Conservation (phyloP, 202 grass and related monocot genomes). For the Schoenoplectus triqueter region DNA sequence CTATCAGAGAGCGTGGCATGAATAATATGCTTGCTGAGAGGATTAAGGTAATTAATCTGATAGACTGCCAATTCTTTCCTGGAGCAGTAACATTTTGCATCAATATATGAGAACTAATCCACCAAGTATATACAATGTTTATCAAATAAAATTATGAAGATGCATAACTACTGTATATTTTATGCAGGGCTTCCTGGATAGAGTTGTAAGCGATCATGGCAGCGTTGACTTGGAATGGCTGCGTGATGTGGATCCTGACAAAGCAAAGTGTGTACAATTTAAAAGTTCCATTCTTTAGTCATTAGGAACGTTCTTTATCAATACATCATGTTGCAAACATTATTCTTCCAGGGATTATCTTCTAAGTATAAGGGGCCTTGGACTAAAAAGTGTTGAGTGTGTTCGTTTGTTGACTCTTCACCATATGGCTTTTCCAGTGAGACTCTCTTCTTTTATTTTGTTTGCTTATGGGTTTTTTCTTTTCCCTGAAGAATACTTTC, state of each 20-base stretch:
- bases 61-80: conserved; percentile 26
- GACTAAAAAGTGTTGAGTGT: conserved; percentile 90
- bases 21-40: conserved; percentile 84
- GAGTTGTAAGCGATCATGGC: conserved; percentile 69
- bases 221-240: conserved; percentile 90
- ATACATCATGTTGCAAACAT: conserved; percentile 9
- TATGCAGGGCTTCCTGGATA: conserved; percentile 67
- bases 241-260: conserved; percentile 66
- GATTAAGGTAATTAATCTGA: conserved; percentile 61
- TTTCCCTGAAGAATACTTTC: conserved; percentile 15
- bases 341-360: conserved; percentile 74
- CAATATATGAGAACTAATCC: background rate
- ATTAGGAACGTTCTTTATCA: conserved; percentile 3
- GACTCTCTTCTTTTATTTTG: conserved; percentile 21
- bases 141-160: conserved; percentile 10
- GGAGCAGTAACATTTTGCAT: background rate
- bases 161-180: conserved; percentile 29
- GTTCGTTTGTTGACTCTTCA: conserved; percentile 81
- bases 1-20: conserved; percentile 85
- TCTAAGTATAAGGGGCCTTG: conserved; percentile 84
- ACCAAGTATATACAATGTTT: background rate
- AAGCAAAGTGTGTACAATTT: conserved; percentile 67
- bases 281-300: background rate
- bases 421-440: conserved; percentile 88
- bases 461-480: conserved; percentile 23